Evolutionary conservation across 306 rosid genomes (phyloP), one percentile per base, ranked within the genome.

Genomic region (Begonia loranthoides): DNA sequence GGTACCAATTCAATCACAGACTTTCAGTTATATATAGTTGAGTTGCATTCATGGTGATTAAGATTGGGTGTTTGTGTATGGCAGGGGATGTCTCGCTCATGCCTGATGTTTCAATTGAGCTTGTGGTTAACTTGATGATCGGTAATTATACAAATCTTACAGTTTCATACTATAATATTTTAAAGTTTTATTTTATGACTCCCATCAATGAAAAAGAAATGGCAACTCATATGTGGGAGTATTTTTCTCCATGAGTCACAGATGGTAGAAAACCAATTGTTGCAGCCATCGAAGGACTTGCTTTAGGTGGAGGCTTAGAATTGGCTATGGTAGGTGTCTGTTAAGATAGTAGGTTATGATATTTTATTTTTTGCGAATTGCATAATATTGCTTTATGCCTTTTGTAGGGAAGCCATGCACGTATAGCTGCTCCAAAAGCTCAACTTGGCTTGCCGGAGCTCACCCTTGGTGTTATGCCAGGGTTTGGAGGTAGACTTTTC

Each of bases 301-400:
- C 99, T 19, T 85, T 92, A 13, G 99, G 99, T 62, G 99, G 99
- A 66, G 99, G 99, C 63, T 75, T 92, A 67, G 99, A 92, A 61
- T 57, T 92, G 66, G 94, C 99, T 53, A 41, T 92, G 94, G 99
- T 92, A 66, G 66, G 96, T 76, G 48, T 52, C 24, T 16, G 39
- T 57, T 40, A 41, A 58, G 67, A 49, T 46, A 28, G 36, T 3
- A 28, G 36, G 6, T 12, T 16, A 19, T 33, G 15, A 17, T 13
- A 33, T 17, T 41, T 14, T 44, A 8, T 51, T 3, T 53, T 17
- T 19, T 19, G 1, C 9, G 9, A 0, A 51, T 34, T 41, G 38
- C 12, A 48, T 41, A 4, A 65, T 47, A 52, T 57, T 47, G 52
- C 45, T 41, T 45, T 58, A 38, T n/a, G 9, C 52, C 34, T 55